Conservation (phyloP, 106 monocot species). For the Phalaenopsis aphrodite region DNA sequence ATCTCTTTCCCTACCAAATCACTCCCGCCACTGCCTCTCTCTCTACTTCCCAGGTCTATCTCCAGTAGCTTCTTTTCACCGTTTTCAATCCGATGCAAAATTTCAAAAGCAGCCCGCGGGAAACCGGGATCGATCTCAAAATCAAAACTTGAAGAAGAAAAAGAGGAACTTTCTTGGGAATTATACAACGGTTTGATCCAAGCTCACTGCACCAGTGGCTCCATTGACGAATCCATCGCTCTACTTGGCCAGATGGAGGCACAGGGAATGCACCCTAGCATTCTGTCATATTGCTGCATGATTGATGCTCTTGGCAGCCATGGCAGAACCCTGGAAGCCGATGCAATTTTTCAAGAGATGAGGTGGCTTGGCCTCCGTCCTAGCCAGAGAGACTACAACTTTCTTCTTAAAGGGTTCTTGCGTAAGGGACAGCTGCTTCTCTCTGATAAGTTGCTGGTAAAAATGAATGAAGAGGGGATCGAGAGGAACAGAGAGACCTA, state of each 20-base stretch:
- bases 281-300: slow-evolving; percentile 30
- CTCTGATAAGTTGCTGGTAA: slow-evolving; percentile 38
- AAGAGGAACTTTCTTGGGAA: slow-evolving; percentile 48
- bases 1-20: neutral
- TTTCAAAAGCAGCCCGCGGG: neutral
- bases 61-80: neutral
- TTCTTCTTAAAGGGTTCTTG: slow-evolving; percentile 45
- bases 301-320: slow-evolving; percentile 36
- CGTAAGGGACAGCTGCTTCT: slow-evolving; percentile 42
- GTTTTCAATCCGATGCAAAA: neutral
- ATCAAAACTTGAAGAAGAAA: neutral
- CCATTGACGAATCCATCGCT: slow-evolving; percentile 33
- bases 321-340: slow-evolving; percentile 72
- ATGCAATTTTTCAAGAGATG: slow-evolving; percentile 62
- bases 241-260: slow-evolving; percentile 60
- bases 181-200: slow-evolving; percentile 43
- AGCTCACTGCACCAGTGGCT: slow-evolving; percentile 21
- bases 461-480: slow-evolving; percentile 45
- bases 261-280: slow-evolving; percentile 29
- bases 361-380: slow-evolving; percentile 19
- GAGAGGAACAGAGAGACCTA: slow-evolving; percentile 40
- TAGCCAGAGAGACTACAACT: slow-evolving; percentile 31
- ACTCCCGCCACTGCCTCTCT: neutral
- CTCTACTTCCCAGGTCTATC: neutral
- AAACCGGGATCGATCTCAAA: neutral